Conservation (phyloP, 2,329 filamentous ascomycete genomes). For the Aspergillus chevalieri region DNA sequence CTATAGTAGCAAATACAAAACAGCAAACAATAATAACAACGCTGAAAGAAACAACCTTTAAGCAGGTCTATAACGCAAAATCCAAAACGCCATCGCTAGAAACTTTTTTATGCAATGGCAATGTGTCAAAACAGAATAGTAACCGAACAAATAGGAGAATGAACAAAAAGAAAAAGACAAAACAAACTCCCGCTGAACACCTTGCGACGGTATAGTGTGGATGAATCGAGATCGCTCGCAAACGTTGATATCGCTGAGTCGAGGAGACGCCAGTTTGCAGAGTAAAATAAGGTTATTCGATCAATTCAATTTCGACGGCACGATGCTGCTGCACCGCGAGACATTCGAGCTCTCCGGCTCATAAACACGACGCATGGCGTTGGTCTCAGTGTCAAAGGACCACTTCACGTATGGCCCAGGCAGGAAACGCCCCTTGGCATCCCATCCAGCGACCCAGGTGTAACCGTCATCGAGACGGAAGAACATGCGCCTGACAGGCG, state of each 20-base stretch:
- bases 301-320: conserved; percentile 23
- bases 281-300: background rate
- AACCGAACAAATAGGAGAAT: background rate
- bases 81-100: conserved; percentile 4
- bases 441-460: conserved; percentile 47
- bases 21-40: background rate
- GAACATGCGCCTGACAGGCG: conserved; percentile 38
- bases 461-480: conserved; percentile 46
- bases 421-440: conserved; percentile 45
- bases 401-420: conserved; percentile 47
- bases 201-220: background rate
- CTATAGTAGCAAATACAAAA: background rate
- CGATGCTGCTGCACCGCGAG: conserved; percentile 30
- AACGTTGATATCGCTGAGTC: conserved; percentile 1
- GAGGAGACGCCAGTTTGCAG: background rate
- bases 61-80: background rate
- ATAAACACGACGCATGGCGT: conserved; percentile 28
- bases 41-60: background rate
- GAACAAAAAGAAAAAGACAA: conserved; percentile 1
- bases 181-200: conserved; percentile 1
- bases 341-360: conserved; percentile 31
- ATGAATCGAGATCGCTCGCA: background rate
- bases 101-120: background rate
- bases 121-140: background rate
- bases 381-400: conserved; percentile 39